Percentiles rank a stretch among this genome's conserved stretches.
Evolutionary conservation across 2,329 filamentous ascomycete species (phyloP).

Genomic region (Ophiostoma tasmaniense): DNA sequence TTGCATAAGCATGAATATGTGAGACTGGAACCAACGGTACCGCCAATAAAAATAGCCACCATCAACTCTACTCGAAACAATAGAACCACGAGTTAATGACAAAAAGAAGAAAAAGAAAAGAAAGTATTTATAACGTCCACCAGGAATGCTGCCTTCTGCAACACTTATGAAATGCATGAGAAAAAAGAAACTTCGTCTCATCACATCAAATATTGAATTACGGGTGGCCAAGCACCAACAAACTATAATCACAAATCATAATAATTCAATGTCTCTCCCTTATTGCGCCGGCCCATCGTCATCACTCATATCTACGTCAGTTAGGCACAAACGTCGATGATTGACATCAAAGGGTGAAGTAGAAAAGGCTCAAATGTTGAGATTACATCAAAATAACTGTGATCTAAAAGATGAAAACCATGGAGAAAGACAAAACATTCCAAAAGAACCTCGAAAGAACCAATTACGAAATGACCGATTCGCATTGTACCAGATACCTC

Average conservation of each 20-base stretch:
- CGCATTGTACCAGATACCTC: not conserved
- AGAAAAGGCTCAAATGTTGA: not conserved
- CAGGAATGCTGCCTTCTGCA: not conserved
- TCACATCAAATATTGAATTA: not conserved
- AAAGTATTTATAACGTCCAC: not conserved
- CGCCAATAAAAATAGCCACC: no score
- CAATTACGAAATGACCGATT: not conserved
- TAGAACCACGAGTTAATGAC: not conserved
- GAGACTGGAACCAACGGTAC: no score
- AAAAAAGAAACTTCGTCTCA: not conserved
- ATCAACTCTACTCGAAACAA: no score
- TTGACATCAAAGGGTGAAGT: not conserved
- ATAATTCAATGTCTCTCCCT: not conserved
- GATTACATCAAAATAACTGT: no score
- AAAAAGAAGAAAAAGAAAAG: not conserved
- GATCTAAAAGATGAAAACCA: not conserved
- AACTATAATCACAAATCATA: not conserved
- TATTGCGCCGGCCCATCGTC: not conserved
- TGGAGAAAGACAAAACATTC: not conserved
- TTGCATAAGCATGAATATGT: no score
- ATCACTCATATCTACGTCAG: not conserved
- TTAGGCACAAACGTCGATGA: not conserved
- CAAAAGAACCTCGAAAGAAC: not conserved
- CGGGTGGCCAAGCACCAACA: not conserved
- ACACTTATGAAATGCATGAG: not conserved